phyloP scores from a whole-genome alignment of 2,329 filamentous ascomycete species.

The Aaosphaeria pasadenensis region DNA sequence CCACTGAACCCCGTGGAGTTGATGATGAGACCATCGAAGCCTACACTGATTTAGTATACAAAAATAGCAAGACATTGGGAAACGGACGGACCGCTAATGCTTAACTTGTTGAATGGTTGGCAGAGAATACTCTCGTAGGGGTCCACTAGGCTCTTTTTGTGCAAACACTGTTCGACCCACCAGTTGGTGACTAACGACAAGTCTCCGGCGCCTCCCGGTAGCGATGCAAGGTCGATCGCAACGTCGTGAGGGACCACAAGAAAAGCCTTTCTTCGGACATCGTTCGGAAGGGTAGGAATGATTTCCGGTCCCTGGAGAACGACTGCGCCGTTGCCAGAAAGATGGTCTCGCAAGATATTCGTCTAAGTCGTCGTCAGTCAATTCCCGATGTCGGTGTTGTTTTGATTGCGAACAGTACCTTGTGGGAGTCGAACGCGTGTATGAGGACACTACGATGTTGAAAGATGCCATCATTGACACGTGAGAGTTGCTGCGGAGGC shows the following conservation, averaged over 20 bases:
- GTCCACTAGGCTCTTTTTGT: conserved; percentile 68
- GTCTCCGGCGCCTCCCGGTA: conserved; percentile 33
- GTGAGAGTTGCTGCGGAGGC: conserved; percentile 2
- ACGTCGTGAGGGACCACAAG: conserved; percentile 48
- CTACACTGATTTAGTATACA: conserved; percentile 34
- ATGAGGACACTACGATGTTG: conserved; percentile 40
- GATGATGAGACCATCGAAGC: conserved; percentile 67
- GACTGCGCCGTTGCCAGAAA: conserved; percentile 34
- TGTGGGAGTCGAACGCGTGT: conserved; percentile 43
- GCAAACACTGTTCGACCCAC: conserved; percentile 87
- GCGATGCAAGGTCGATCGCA: conserved; percentile 27
- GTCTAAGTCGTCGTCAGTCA: conserved; percentile 15
- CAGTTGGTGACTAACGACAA: conserved; percentile 71
- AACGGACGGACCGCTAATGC: conserved; percentile 51
- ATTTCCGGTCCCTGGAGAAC: conserved; percentile 22
- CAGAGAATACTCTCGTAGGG: conserved; percentile 71
- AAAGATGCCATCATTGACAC: conserved; percentile 39
- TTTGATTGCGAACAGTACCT: conserved; percentile 25
- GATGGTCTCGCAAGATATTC: conserved; percentile 28
- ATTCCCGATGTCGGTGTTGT: no score
- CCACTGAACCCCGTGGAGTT: conserved; percentile 81
- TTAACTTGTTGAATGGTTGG: conserved; percentile 70
- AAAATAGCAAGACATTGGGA: conserved; percentile 6
- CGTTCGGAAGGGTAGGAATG: conserved; percentile 18
- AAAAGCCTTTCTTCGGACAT: conserved; percentile 31